Base-by-base conservation (phyloP, 805 yeast species). In the Teunomyces funiuensis region DNA sequence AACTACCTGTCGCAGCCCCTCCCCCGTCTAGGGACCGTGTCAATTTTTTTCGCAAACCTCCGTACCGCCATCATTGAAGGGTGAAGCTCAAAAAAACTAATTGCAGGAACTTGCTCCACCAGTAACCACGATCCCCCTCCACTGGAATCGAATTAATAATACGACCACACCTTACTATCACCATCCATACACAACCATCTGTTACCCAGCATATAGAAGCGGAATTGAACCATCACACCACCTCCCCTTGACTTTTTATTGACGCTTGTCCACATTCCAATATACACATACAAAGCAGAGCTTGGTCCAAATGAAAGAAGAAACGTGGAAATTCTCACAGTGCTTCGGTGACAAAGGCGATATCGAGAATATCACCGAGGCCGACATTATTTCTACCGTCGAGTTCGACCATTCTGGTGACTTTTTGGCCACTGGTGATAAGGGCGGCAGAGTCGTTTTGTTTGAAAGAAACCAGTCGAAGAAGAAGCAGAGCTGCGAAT, bases 311-410 rank as follows among this genome's bases (percentile, higher is more conserved):
- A 26, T 27, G 39, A 36, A 25, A 47, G 73, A 67, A 44, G 67
- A 64, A 43, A 54, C 61, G 33, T 84, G 91, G 91, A 88, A 88
- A 65, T 90, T 90, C 63, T 85, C 95, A 54, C 98, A 90, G 65
- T 93, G 99, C 65, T 93, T 93, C 74, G 99, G 99, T 50, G 99
- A 93, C 65, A 93, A 95, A 65, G 96, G 96, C 36, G 99, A 93
- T 63, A 85, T 90, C 43, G 98, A 91, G 51, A 85, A 82, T 57
- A 88, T 90, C 57, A 89, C 97, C 2, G 98, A 90, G 60, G 97
- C 97, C 3, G 99, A 93, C 63, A 90, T 93, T 59, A 93, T 93
- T 47, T 86, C 97, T 14, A 88, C 99, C 2, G 97, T 93, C 29
- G 98, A 93, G 67, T 93, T 93, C 57, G 97, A 93, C 62, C 86